Evolutionary conservation across 1,284 basidiomycete species (phyloP).

Genomic region (Afroboletus lepidellus): DNA sequence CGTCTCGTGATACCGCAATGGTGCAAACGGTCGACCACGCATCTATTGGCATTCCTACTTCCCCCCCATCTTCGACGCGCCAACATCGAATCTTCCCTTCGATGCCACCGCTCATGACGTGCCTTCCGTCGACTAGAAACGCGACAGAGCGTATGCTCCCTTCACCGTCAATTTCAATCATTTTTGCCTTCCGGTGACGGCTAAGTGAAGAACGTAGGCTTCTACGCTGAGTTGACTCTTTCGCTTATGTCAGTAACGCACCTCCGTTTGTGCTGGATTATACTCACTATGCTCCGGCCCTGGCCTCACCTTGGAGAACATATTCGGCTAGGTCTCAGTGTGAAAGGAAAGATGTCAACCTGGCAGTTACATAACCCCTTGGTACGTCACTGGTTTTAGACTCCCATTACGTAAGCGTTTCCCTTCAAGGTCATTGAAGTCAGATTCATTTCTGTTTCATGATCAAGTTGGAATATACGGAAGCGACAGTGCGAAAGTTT

Average conservation of each 20-base stretch:
- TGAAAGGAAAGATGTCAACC: not conserved
- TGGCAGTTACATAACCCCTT: not conserved
- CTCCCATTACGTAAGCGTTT: not conserved
- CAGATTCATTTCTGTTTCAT: no score
- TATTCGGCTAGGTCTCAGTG: not conserved
- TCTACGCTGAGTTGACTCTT: not conserved
- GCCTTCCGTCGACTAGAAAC: not conserved
- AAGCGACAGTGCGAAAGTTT: no score
- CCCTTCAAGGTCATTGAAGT: no score
- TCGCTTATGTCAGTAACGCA: not conserved
- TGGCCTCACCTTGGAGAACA: not conserved
- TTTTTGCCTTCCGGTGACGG: not conserved
- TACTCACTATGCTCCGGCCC: slow-evolving; percentile 3
- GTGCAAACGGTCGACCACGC: not conserved
- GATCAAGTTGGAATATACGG: no score
- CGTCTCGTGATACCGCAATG: slow-evolving; percentile 8
- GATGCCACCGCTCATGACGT: not conserved
- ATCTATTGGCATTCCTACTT: slow-evolving; percentile 6
- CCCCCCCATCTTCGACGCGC: slow-evolving; percentile 6
- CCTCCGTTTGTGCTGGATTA: not conserved
- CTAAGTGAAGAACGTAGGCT: not conserved
- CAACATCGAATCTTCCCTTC: slow-evolving; percentile 5
- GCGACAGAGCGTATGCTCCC: not conserved
- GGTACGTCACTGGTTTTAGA: not conserved
- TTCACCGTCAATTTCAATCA: not conserved